Evolutionary conservation across 1,139 yeast genomes (phyloP), one percentile per base, ranked within the genome.

Genomic region (Zygosaccharomyces sapae): DNA sequence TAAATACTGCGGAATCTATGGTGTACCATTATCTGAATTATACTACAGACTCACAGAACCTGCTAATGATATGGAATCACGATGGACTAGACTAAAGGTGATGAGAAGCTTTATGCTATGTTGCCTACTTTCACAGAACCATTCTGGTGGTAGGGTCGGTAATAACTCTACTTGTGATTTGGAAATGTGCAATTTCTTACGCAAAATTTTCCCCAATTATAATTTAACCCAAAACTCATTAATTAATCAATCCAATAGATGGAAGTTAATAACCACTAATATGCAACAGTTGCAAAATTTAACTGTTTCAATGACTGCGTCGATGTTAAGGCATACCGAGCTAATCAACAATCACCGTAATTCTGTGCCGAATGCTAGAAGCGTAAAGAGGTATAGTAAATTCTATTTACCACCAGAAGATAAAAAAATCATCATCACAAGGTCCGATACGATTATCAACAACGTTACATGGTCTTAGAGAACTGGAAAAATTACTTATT

Each of bases 31-130:
- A n/a, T 41, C 54, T 8, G 57, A 55, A 19, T 35, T 62, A 10
- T 47, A 50, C 33, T 49, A 53, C 29, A 53, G 45, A 35, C 36
- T 54, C 9, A 51, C 44, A 31, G 43, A 46, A 9, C 44, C 55
- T 5, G 45, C 51, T 3, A 25, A 9, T 9, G 47, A 46, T 8
- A 41, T 58, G 7, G 50, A 53, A 18, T 53, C 51, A 6, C 59
- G 61, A 33, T 43, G 52, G 4, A 39, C 50, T 20, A 51, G 64
- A 36, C 42, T 53, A 5, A 52, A 52, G 19, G 20, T 49, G 12
- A 38, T 57, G 38, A 50, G 53, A 35, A 59, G 56, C 35, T 56
- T 61, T 45, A 41, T 54, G 30, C 53, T 62, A n/a, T 59, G 63
- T 45, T 53, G 58, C 38, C 40, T 55, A 12, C 39, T 55, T 7